Conservation (phyloP, 352 stramenopile species). For the Globisporangium nodosum region DNA sequence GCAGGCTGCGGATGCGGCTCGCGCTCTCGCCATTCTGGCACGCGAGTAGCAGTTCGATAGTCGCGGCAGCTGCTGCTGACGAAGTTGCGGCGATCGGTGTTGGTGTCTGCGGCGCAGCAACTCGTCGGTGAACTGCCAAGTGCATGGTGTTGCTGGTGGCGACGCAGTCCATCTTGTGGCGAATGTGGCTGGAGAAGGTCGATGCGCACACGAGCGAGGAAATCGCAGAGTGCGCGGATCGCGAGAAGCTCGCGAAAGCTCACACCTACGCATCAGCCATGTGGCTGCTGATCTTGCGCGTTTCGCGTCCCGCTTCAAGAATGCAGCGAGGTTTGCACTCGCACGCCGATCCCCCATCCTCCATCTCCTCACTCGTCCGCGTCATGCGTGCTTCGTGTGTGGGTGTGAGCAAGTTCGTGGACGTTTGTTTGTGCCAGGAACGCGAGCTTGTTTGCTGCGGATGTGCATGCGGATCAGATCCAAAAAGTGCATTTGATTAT, state of each 20-base stretch:
- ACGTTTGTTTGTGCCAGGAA: too few species aligned
- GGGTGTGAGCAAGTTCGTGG: too few species aligned
- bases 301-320: too few species aligned
- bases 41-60: not conserved
- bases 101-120: not conserved
- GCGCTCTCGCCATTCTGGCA: not conserved
- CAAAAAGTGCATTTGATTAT: too few species aligned
- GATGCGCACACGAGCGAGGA: not conserved
- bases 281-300: not conserved
- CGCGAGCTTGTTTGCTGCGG: too few species aligned
- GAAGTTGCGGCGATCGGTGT: not conserved
- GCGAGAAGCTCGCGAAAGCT: not conserved
- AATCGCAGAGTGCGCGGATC: not conserved
- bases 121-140: too few species aligned
- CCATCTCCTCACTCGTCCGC: too few species aligned
- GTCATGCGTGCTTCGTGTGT: too few species aligned
- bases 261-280: not conserved
- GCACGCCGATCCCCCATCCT: too few species aligned
- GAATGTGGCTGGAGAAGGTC: not conserved
- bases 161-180: not conserved
- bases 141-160: not conserved
- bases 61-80: not conserved
- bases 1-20: not conserved
- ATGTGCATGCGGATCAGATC: too few species aligned
- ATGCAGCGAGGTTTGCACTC: too few species aligned